Conservation (phyloP, 306 rosid genomes). For the Vicia villosa region DNA sequence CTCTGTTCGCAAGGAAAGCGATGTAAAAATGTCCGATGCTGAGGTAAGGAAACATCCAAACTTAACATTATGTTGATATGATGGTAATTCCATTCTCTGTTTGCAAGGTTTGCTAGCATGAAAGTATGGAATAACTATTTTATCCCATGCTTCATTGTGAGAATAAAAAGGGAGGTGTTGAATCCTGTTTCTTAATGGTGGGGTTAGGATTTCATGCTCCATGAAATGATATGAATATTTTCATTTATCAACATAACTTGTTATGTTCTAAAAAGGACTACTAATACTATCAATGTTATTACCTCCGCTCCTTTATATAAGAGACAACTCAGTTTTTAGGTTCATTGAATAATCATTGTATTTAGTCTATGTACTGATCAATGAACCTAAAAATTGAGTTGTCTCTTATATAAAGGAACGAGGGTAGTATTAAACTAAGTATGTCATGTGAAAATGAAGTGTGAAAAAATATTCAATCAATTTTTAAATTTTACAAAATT, state of each 20-base stretch:
- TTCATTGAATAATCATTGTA: no score
- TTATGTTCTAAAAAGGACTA: neutral
- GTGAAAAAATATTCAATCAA: neutral
- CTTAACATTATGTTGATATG: neutral
- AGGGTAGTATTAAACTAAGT: neutral
- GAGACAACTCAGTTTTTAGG: no score
- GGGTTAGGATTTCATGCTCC: slow-evolving; percentile 15
- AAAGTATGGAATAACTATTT: slow-evolving; percentile 9
- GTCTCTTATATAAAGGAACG: no score
- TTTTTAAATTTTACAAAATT: neutral
- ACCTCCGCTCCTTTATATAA: no score
- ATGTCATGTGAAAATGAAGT: neutral
- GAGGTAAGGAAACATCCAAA: slow-evolving; percentile 59
- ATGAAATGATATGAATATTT: slow-evolving; percentile 20
- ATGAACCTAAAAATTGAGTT: no score
- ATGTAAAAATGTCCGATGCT: slow-evolving; percentile 73
- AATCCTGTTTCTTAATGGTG: slow-evolving; percentile 12
- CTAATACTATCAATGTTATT: neutral
- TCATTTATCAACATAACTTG: neutral
- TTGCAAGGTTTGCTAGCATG: slow-evolving; percentile 5
- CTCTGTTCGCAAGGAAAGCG: slow-evolving; percentile 61
- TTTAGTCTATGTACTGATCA: no score
- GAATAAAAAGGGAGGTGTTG: neutral
- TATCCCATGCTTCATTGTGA: neutral
- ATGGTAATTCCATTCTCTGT: slow-evolving; percentile 14